These are phyloP conservation scores for Penicillium ucsense DNA, from an alignment of 495 filamentous ascomycete genomes.

Conservation along the genomic window DNA sequence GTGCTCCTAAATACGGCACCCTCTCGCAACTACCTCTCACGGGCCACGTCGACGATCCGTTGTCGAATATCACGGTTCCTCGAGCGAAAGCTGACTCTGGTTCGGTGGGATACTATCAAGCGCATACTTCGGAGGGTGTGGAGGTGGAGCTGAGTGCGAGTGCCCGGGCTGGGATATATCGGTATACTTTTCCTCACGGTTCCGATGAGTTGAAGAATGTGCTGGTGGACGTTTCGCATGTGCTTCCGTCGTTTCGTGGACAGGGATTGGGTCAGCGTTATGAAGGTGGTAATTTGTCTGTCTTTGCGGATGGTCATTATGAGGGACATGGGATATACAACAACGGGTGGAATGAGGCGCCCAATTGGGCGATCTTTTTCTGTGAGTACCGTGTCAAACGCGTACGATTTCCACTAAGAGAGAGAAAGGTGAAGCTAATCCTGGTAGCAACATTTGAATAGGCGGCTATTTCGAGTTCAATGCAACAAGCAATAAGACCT, in stretches of 20 bases:
- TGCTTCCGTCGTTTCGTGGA: constrained; percentile 52
- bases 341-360: constrained; percentile 51
- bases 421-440: no score
- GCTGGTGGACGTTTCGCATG: constrained; percentile 63
- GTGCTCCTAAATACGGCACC: constrained; percentile 63
- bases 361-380: constrained; percentile 58
- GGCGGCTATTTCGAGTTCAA: constrained; percentile 48
- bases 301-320: constrained; percentile 45
- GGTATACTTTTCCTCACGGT: constrained; percentile 46
- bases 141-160: constrained; percentile 51
- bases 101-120: constrained; percentile 56
- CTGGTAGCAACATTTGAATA: neutral
- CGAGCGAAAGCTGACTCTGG: constrained; percentile 42
- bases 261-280: constrained; percentile 55
- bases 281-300: constrained; percentile 50
- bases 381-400: constrained; percentile 25
- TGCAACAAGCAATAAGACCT: constrained; percentile 25
- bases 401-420: no score
- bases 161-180: constrained; percentile 52
- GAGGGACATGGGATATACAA: constrained; percentile 56
- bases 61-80: constrained; percentile 44
- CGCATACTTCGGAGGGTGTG: constrained; percentile 43
- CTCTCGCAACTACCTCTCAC: constrained; percentile 56
- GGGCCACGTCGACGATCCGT: constrained; percentile 44
- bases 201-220: constrained; percentile 29